Evolutionary conservation across 257 asterid genomes (phyloP), one percentile per base, ranked within the genome.

Genomic region (Capsicum rhomboideum): DNA sequence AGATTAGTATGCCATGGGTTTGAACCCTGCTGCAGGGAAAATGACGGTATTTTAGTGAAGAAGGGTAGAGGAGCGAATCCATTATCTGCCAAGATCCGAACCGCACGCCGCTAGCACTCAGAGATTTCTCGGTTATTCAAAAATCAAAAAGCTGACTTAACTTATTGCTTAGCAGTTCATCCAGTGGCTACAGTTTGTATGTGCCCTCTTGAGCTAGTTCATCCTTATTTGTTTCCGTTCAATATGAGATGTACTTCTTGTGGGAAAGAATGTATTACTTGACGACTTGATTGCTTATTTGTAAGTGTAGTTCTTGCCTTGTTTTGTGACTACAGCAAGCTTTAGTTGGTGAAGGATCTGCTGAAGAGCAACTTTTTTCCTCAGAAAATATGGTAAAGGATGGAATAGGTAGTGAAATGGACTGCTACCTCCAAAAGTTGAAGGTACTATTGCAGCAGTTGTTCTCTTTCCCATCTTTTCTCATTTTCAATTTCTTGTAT

Each of bases 271-370:
- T 75, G 61, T 75, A 46, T 14, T 75, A 40, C 58, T 46, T 7
- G 42, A 18, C 4, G 23, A 49, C 61, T 75, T 49, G 42, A 49
- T 23, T 75, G 61, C 49, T 75, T 16, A 75, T 75, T 44, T 75
- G 42, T 75, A 75, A 75, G 58, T 50, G 26, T 23, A 72, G 82
- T 82, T 77, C 67, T 86, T 71, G 71, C 80, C 42, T 89, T 83
- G 66, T 84, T 86, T 88, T 85, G 83, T 86, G 87, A 85, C 87
- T 93, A 59, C 95, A 96, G 98, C 91, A 92, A 93, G 97, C 99
- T 77, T 92, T 96, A 93, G 99, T 96, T 86, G 99, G 99, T 91
- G 99, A 96, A 90, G 98, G 88, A 84, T 90, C 96, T 82, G 98
- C 91, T 67, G 99, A 94, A 66, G 98, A 93, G 85, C 97, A 88